Evolutionary conservation across 306 rosid species (phyloP).

Genomic region (Sphenostylis stenocarpa): DNA sequence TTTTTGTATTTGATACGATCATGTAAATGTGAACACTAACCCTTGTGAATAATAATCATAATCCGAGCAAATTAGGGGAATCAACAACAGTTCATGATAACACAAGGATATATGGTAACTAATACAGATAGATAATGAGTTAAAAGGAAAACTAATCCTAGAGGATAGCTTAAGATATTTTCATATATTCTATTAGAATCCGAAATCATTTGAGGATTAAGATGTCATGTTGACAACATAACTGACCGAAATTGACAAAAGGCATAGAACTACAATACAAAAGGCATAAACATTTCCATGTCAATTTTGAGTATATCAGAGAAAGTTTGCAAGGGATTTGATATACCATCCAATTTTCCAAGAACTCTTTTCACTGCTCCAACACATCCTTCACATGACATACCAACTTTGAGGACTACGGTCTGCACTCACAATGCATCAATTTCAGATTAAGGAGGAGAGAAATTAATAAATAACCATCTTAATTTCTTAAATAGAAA

Average conservation of each 20-base stretch:
- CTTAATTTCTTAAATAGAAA: neutral
- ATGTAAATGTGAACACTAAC: neutral
- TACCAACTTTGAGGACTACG: slow-evolving; percentile 86
- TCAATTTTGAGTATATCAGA: neutral
- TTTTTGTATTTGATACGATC: neutral
- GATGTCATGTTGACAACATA: neutral
- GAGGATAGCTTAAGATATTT: neutral
- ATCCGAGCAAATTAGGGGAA: neutral
- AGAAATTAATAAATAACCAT: neutral
- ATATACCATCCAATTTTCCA: slow-evolving; percentile 86
- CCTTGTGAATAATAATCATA: neutral
- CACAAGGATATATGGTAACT: neutral
- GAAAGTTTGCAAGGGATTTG: neutral
- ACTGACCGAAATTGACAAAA: neutral
- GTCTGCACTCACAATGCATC: slow-evolving; percentile 56
- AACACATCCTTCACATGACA: slow-evolving; percentile 95
- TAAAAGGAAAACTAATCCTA: neutral
- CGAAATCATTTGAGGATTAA: neutral
- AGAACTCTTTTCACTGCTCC: slow-evolving; percentile 96
- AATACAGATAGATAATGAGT: neutral
- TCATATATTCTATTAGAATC: neutral
- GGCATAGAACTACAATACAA: neutral
- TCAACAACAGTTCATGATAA: neutral
- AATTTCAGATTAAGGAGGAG: neutral
- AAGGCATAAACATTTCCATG: neutral